Evolutionary conservation across 495 filamentous ascomycete genomes (phyloP), one percentile per base, ranked within the genome.

Genomic region (Ascodesmis nigricans): DNA sequence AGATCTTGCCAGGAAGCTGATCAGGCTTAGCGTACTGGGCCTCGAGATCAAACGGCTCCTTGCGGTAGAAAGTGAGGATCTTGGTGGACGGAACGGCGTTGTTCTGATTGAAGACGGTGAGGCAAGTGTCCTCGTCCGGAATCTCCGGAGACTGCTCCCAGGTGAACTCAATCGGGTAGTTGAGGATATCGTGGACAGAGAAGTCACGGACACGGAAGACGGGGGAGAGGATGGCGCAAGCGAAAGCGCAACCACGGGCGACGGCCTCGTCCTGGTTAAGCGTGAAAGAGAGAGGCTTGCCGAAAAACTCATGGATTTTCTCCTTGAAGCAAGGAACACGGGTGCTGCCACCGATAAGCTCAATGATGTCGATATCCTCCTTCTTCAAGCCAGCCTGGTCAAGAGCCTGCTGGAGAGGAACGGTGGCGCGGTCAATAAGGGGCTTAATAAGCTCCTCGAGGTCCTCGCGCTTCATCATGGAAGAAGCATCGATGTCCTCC

Each of bases 121-220:
- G 65, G 62, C 73, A 87, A 33, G 90, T 95, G 53, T 95, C 87
- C 64, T 99, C 87, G 55, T 99, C 90, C 19, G 87, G 87, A 47
- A 99, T 95, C 39, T 99, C 87, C 32, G 82, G 69, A 17, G 87
- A 91, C 63, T 95, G 87, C 66, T 99, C 87, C 87, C 87, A 99
- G 35, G 79, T 78, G 62, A 99, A 99, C 56, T 99, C 90, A 58
- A 99, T 92, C 21, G 87, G 87, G 62, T 95, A 95, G 62, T 70
- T 81, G 55, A 93, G 80, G 44, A 93, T 82, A 55, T 99, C 87
- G 62, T 92, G 81, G 33, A 95, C 71, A 46, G 82, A 71, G 59
- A 95, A 99, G 61, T 95, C 87, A 52, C 90, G 79, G 51, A 95
- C 90, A 56, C 82, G 81, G 75, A 99, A 99, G 44, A 91, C 77